Evolutionary conservation across 2,329 filamentous ascomycete species (phyloP), one percentile per base, ranked within the genome.

Genomic region (Alternaria brassicicola): DNA sequence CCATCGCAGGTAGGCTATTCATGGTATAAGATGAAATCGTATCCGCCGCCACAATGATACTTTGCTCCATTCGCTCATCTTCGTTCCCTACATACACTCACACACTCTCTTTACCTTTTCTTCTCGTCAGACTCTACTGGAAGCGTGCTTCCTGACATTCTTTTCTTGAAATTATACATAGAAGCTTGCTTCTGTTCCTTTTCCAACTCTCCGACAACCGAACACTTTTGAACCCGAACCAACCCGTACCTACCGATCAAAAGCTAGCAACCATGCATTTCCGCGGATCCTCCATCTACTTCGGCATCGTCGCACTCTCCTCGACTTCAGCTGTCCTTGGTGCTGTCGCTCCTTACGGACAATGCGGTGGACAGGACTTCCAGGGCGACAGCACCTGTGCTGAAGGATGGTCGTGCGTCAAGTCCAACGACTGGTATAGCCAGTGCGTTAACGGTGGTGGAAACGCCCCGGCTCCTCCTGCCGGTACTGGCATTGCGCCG

Each of bases 321-420:
- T 68, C 66, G 42, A 73, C 72, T 41, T 63, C 67, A 12, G 68
- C 66, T 41, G 69, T 71, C 49, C 65, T 73, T 33, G 70, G 69
- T 35, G 68, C 67, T 15, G 69, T 72, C 43, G 57, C 59, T 25
- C 64, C 65, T 15, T 83, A 78, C 61, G 78, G 77, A 12, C 80
- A 82, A 67, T 83, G 81, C 64, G 81, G 81, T 58, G 81, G 81
- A 23, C 66, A 67, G 21, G 74, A 72, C 61, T 80, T 69, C 59
- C 72, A 66, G 4, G 81, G 80, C 35, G 63, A 78, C 4, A 78
- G 73, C 1, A 59, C 67, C 19, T 83, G 81, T 54, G 70, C 72
- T 2, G 51, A 69, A n/a, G 81, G 80, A 12, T 70, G 62, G 53
- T 64, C 68, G 6, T 83, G 81, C 70, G 71, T 72, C 39, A 66